These are phyloP conservation scores for Lactarius tabidus DNA, from an alignment of 768 basidiomycete species.

Conservation along the genomic window DNA sequence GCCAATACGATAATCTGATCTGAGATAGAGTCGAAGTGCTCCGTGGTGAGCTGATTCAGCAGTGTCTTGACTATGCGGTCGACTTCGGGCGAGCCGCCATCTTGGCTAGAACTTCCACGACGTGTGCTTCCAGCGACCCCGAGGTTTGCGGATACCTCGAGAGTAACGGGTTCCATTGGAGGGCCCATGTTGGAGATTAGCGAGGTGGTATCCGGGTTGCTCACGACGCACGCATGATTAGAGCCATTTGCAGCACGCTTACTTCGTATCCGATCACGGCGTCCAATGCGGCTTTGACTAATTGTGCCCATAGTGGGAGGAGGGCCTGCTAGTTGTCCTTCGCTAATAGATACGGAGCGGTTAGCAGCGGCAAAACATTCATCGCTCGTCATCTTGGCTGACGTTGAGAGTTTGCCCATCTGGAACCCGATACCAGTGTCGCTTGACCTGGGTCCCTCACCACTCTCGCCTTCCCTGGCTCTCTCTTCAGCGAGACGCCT, in stretches of 20 bases:
- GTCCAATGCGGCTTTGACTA: slow-evolving; percentile 47
- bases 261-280: slow-evolving; percentile 64
- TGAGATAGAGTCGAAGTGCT: slow-evolving; percentile 94
- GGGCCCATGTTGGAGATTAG: slow-evolving; percentile 33
- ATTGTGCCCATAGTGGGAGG: slow-evolving; percentile 58
- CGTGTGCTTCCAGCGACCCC: slow-evolving; percentile 58
- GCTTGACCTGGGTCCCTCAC: slow-evolving; percentile 38
- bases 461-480: slow-evolving; percentile 46
- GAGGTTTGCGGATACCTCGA: slow-evolving; percentile 75
- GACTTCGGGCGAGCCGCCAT: slow-evolving; percentile 73
- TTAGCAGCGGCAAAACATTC: slow-evolving; percentile 51
- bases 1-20: slow-evolving; percentile 95
- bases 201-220: slow-evolving; percentile 29
- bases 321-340: slow-evolving; percentile 51
- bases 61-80: slow-evolving; percentile 90
- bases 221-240: too few species aligned
- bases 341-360: slow-evolving; percentile 57
- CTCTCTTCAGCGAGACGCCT: slow-evolving; percentile 46
- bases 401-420: slow-evolving; percentile 67
- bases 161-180: slow-evolving; percentile 60
- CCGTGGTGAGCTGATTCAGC: slow-evolving; percentile 95
- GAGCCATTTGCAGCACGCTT: slow-evolving; percentile 76
- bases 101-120: slow-evolving; percentile 42
- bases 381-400: slow-evolving; percentile 61
- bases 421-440: slow-evolving; percentile 32